phyloP scores from a whole-genome alignment of 495 filamentous ascomycete genomes.

The Neurospora sp. region DNA sequence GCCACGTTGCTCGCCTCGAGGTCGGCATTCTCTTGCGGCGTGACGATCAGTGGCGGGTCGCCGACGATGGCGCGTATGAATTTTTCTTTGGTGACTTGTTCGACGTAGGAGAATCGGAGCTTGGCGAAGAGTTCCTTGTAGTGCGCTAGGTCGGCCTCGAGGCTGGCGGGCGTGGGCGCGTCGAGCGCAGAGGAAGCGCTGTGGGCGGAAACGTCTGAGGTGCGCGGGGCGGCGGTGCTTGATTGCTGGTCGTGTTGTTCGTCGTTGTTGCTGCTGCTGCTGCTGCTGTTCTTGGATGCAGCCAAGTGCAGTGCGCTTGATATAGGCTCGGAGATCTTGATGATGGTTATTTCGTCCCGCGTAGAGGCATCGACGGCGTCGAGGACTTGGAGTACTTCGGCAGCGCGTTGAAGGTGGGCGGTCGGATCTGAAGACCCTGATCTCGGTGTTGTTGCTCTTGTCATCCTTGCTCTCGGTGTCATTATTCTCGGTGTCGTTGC shows the following conservation, averaged over 20 bases:
- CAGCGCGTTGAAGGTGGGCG: slow-evolving; percentile 8
- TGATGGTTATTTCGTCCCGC: slow-evolving; percentile 54
- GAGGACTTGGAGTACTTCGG: slow-evolving; percentile 20
- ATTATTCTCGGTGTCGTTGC: background rate
- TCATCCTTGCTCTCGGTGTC: background rate
- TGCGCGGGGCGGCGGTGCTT: slow-evolving; percentile 26
- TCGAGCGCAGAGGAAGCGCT: slow-evolving; percentile 43
- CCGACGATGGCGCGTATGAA: slow-evolving; percentile 71
- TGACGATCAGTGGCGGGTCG: slow-evolving; percentile 77
- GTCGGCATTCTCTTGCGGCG: slow-evolving; percentile 70
- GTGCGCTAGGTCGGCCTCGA: slow-evolving; percentile 79
- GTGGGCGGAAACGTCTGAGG: slow-evolving; percentile 55
- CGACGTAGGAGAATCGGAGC: slow-evolving; percentile 86
- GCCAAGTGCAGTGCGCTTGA: slow-evolving; percentile 29
- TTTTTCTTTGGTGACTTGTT: slow-evolving; percentile 73
- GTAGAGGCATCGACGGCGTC: slow-evolving; percentile 25
- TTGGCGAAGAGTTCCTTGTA: slow-evolving; percentile 94
- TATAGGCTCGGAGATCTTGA: slow-evolving; percentile 68
- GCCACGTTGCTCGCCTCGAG: slow-evolving; percentile 60
- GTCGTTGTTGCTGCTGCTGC: slow-evolving; percentile 27
- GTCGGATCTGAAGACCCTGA: slow-evolving; percentile 5
- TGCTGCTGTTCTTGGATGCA: slow-evolving; percentile 12
- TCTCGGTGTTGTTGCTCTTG: slow-evolving; percentile 1
- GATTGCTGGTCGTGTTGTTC: background rate
- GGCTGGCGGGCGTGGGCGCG: slow-evolving; percentile 59